A percentile compares a stretch with the other conserved stretches of the same genome.
These are phyloP conservation scores for Trichoderma koningiopsis DNA, from an alignment of 2,329 filamentous ascomycete genomes.

Conservation along the genomic window DNA sequence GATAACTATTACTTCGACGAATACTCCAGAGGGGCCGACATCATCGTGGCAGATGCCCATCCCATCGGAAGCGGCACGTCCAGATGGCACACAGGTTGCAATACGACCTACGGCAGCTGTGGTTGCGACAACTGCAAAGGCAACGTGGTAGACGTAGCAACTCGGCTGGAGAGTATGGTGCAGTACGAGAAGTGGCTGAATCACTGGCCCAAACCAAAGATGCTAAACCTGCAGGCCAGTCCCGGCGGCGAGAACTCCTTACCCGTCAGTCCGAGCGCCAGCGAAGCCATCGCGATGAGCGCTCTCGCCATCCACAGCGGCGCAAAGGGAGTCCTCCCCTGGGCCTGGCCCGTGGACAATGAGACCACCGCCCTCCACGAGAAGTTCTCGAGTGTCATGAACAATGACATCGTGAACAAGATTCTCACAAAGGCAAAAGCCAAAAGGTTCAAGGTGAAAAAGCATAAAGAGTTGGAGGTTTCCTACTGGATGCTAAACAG, in stretches of 20 bases:
- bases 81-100: conserved; percentile 59
- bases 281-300: conserved; percentile 50
- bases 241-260: conserved; percentile 50
- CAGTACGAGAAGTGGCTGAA: conserved; percentile 46
- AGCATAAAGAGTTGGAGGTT: conserved; percentile 28
- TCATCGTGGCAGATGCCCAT: conserved; percentile 63
- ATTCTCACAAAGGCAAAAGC: conserved; percentile 43
- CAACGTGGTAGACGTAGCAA: conserved; percentile 53
- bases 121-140: conserved; percentile 64
- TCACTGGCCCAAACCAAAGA: conserved; percentile 47
- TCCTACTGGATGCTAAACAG: conserved; percentile 31
- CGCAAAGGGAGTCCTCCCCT: conserved; percentile 47
- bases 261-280: conserved; percentile 47
- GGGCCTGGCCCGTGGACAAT: conserved; percentile 48
- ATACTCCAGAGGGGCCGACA: conserved; percentile 58
- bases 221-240: conserved; percentile 52
- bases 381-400: conserved; percentile 43
- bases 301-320: conserved; percentile 49
- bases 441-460: conserved; percentile 9
- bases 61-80: conserved; percentile 61
- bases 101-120: conserved; percentile 62
- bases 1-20: conserved; percentile 60
- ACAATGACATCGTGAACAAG: conserved; percentile 38
- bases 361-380: conserved; percentile 44
- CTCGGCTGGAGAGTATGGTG: conserved; percentile 44